Conservation (phyloP, 192 early-diverging fungal genomes). For the Thoreauomyces humboldtii region DNA sequence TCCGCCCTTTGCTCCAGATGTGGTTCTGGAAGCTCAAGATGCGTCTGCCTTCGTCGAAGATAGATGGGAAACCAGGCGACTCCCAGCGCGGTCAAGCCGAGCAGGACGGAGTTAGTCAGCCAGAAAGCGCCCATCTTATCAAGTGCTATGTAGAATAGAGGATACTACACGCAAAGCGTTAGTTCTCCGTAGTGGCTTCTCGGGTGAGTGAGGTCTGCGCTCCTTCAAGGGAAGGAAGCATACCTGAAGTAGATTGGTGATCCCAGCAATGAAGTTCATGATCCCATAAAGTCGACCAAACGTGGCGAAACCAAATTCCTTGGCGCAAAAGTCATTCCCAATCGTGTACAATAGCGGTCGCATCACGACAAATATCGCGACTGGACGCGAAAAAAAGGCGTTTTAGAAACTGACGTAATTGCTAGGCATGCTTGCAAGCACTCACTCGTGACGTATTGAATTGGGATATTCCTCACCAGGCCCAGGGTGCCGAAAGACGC, state of each 20-base stretch:
- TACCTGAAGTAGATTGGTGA: slow-evolving; percentile 14
- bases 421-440: no score
- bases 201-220: not conserved
- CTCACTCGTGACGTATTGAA: slow-evolving; percentile 19
- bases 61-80: slow-evolving; percentile 7
- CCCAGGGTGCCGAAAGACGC: slow-evolving; percentile 9
- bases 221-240: not conserved
- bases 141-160: slow-evolving; percentile 14
- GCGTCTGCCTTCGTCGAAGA: no score
- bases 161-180: slow-evolving; percentile 4
- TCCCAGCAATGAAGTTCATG: slow-evolving; percentile 15
- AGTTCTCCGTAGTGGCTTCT: not conserved
- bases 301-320: slow-evolving; percentile 18
- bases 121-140: slow-evolving; percentile 22
- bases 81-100: not conserved
- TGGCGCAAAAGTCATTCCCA: slow-evolving; percentile 24
- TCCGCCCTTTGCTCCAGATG: no score
- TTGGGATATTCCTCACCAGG: slow-evolving; percentile 6
- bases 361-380: slow-evolving; percentile 21
- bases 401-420: no score
- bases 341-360: slow-evolving; percentile 19
- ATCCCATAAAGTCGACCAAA: slow-evolving; percentile 23
- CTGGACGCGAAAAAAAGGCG: not conserved
- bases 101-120: not conserved
- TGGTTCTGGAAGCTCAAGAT: no score